Percentiles rank a stretch among this genome's conserved stretches.
Evolutionary conservation across 1,284 basidiomycete genomes (phyloP).

Genomic region (Cutaneotrichosporon arboriforme): DNA sequence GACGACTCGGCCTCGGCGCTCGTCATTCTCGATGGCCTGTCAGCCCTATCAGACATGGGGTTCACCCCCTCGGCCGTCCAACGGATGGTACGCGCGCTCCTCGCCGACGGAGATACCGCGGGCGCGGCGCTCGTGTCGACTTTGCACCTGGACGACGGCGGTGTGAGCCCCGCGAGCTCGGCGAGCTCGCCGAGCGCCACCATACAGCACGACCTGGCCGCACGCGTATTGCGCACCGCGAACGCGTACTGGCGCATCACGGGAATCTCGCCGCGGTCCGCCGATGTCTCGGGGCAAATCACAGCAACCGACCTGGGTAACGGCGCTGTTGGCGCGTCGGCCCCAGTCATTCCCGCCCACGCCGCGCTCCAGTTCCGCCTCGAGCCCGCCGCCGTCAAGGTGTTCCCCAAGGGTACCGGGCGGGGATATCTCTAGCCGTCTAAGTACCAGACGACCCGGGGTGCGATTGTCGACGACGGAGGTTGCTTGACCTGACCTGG

Average conservation of each 20-base stretch:
- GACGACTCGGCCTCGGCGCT: slow-evolving; percentile 9
- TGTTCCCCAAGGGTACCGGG: slow-evolving; percentile 48
- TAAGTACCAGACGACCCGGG: no score
- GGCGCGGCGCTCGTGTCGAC: slow-evolving; percentile 27
- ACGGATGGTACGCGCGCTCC: slow-evolving; percentile 35
- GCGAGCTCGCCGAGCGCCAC: no score
- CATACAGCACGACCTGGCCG: slow-evolving; percentile 27
- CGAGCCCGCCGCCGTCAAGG: slow-evolving; percentile 38
- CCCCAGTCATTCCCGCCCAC: slow-evolving; percentile 3
- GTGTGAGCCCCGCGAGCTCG: not conserved
- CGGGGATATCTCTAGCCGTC: slow-evolving; percentile 45
- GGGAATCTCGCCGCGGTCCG: slow-evolving; percentile 38
- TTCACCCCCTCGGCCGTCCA: slow-evolving; percentile 21
- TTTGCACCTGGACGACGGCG: slow-evolving; percentile 28
- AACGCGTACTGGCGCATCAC: slow-evolving; percentile 41
- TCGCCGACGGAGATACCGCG: slow-evolving; percentile 12
- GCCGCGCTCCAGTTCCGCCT: slow-evolving; percentile 45
- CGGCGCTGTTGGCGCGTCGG: not conserved
- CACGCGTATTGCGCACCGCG: slow-evolving; percentile 26
- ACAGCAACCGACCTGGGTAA: not conserved
- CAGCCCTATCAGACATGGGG: slow-evolving; percentile 33
- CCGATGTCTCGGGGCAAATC: slow-evolving; percentile 44
- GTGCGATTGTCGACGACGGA: no score
- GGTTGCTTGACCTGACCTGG: no score
- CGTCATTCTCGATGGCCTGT: slow-evolving; percentile 41